Evolutionary conservation across 2,329 filamentous ascomycete species (phyloP).

Genomic region (Zasmidium citrigriseum): DNA sequence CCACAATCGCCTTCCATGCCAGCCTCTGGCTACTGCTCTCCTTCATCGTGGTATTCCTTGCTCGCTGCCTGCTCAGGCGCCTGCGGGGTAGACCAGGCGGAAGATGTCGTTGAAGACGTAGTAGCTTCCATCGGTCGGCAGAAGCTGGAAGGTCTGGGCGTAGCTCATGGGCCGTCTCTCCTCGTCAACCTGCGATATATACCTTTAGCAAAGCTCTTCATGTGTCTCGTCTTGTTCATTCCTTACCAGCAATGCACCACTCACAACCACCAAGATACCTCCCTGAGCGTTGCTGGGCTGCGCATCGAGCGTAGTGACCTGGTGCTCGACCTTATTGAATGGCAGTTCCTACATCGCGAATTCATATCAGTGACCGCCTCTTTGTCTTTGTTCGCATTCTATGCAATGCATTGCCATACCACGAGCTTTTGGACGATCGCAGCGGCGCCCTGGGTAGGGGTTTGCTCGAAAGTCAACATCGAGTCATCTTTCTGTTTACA

Average conservation of each 20-base stretch:
- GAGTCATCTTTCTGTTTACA: constrained; percentile 70
- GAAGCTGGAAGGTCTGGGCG: constrained; percentile 84
- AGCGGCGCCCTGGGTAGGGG: constrained; percentile 62
- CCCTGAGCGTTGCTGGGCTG: constrained; percentile 71
- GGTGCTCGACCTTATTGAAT: constrained; percentile 79
- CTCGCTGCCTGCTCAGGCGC: no score
- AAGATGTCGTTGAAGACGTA: constrained; percentile 95
- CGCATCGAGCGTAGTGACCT: constrained; percentile 75
- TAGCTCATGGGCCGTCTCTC: constrained; percentile 87
- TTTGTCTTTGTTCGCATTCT: neutral
- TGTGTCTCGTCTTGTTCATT: neutral
- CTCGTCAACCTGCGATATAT: constrained; percentile 71
- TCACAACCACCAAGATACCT: constrained; percentile 83
- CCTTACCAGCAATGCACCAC: constrained; percentile 78
- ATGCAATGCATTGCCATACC: constrained; percentile 53
- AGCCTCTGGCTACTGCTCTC: no score
- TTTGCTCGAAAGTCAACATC: constrained; percentile 89
- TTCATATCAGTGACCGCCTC: neutral
- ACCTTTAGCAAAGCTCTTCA: neutral
- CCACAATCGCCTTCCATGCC: no score
- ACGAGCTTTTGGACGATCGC: constrained; percentile 78
- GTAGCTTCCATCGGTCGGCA: constrained; percentile 70
- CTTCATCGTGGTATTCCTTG: no score
- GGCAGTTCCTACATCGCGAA: constrained; percentile 62
- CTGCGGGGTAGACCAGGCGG: constrained; percentile 72